Percentiles rank a stretch among this genome's conserved stretches.
phyloP scores from a whole-genome alignment of 169 alveolate genomes.

The Amoebophrya sp. region DNA sequence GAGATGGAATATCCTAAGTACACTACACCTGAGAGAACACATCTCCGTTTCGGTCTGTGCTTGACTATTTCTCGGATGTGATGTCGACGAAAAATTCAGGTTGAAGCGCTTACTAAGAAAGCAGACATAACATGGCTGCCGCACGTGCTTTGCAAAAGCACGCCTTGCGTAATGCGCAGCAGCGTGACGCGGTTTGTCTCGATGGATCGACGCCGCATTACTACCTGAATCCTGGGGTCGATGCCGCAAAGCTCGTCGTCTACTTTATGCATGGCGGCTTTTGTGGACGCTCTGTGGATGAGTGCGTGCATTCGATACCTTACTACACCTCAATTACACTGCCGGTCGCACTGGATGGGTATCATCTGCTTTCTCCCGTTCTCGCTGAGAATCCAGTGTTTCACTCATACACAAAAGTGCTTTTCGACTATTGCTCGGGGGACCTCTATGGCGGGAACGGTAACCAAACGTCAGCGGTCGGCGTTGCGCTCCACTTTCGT shows the following conservation, averaged over 20 bases:
- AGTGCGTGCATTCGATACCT: not conserved
- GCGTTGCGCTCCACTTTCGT: not conserved
- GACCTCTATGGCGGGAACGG: not conserved
- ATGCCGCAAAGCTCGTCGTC: not conserved
- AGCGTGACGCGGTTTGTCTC: not conserved
- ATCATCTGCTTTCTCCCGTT: not conserved
- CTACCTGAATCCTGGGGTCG: not conserved
- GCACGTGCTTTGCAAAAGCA: not conserved
- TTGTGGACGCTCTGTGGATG: not conserved
- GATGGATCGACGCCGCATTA: not conserved
- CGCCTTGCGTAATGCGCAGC: not conserved
- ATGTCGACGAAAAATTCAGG: too few relatives aligned
- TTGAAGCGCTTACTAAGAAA: too few relatives aligned
- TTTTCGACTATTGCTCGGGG: not conserved
- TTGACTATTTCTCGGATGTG: too few relatives aligned
- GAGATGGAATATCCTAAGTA: too few relatives aligned
- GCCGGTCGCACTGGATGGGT: not conserved
- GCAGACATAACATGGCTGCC: too few relatives aligned
- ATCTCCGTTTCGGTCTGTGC: too few relatives aligned
- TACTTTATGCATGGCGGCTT: slow-evolving; percentile 13
- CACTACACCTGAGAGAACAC: too few relatives aligned
- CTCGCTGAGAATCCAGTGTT: not conserved
- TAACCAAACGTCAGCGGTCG: not conserved
- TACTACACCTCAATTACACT: not conserved
- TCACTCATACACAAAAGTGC: not conserved